These are phyloP conservation scores for Xenoacremonium recifei DNA, from an alignment of 2,329 filamentous ascomycete genomes.

Conservation along the genomic window DNA sequence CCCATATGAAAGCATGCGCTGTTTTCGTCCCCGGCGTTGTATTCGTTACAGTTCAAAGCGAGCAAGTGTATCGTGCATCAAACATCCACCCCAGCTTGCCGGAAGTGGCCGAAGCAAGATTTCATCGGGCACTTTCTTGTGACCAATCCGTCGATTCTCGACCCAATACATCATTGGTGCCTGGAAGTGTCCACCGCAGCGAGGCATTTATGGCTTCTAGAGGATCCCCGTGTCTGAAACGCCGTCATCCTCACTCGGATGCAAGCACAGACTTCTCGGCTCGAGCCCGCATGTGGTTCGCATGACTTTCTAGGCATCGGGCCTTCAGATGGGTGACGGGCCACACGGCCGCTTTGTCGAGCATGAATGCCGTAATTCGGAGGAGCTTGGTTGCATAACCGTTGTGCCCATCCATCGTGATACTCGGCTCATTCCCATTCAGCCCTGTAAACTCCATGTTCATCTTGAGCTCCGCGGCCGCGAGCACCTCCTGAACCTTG, in stretches of 20 bases:
- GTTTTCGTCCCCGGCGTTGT: too few relatives aligned
- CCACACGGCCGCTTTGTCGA: constrained; percentile 90
- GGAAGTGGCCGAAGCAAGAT: too few relatives aligned
- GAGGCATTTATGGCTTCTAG: not conserved
- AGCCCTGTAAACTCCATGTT: constrained; percentile 52
- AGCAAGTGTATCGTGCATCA: too few relatives aligned
- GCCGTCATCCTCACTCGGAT: constrained; percentile 30
- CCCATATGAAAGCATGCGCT: too few relatives aligned
- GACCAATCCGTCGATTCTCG: too few relatives aligned
- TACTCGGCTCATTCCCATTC: constrained; percentile 50
- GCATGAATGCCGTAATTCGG: constrained; percentile 79
- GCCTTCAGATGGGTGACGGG: constrained; percentile 62
- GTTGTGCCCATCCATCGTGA: constrained; percentile 58
- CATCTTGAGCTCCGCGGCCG: constrained; percentile 77
- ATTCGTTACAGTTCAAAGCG: too few relatives aligned
- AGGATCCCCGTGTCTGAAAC: constrained; percentile 2
- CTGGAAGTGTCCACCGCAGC: not conserved
- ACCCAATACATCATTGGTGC: too few relatives aligned
- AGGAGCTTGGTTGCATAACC: constrained; percentile 85
- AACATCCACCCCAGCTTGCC: too few relatives aligned
- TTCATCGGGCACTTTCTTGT: too few relatives aligned
- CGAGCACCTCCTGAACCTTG: constrained; percentile 78
- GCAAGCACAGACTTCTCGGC: constrained; percentile 51
- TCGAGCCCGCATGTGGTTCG: constrained; percentile 48
- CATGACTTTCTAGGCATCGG: constrained; percentile 54